Evolutionary conservation across 805 yeast species (phyloP).

Genomic region (Ogataea allantospora): DNA sequence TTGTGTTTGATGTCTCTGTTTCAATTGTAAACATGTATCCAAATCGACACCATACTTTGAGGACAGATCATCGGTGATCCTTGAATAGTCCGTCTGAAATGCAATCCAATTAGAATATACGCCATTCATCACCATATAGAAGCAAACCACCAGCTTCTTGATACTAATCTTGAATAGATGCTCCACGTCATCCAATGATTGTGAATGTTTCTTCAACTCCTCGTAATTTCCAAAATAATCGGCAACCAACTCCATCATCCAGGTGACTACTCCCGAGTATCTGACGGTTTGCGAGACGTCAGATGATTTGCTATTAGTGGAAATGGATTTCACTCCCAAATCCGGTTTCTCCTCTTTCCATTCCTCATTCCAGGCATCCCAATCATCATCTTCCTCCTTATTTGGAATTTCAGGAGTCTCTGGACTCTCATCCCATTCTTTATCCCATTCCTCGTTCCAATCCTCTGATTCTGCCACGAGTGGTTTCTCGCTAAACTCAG

Average conservation of each 20-base stretch:
- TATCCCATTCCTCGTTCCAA: conserved; percentile 29
- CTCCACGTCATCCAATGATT: conserved; percentile 23
- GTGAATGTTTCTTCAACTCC: conserved; percentile 11
- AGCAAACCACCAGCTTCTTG: conserved; percentile 27
- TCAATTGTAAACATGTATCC: conserved; percentile 23
- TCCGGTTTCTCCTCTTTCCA: conserved; percentile 26
- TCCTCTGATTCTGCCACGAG: conserved; percentile 17
- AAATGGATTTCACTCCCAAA: conserved; percentile 21
- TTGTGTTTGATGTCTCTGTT: conserved; percentile 17
- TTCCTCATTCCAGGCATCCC: conserved; percentile 31
- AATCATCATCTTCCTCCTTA: conserved; percentile 19
- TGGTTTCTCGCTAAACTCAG: conserved; percentile 5
- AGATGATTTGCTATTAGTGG: conserved; percentile 19
- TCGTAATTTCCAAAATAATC: conserved; percentile 21
- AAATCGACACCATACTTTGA: conserved; percentile 20
- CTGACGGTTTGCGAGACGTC: conserved; percentile 10
- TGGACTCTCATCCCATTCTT: conserved; percentile 15
- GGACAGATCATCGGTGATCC: conserved; percentile 24
- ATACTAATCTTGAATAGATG: conserved; percentile 25
- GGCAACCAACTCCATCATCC: conserved; percentile 17
- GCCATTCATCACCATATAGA: conserved; percentile 28
- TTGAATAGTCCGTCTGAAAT: conserved; percentile 34
- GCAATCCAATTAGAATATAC: conserved; percentile 27
- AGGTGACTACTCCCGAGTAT: conserved; percentile 19
- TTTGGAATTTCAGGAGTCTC: conserved; percentile 3